Conservation (phyloP, 2,329 filamentous ascomycete species). For the Cucurbitaria berberidis region DNA sequence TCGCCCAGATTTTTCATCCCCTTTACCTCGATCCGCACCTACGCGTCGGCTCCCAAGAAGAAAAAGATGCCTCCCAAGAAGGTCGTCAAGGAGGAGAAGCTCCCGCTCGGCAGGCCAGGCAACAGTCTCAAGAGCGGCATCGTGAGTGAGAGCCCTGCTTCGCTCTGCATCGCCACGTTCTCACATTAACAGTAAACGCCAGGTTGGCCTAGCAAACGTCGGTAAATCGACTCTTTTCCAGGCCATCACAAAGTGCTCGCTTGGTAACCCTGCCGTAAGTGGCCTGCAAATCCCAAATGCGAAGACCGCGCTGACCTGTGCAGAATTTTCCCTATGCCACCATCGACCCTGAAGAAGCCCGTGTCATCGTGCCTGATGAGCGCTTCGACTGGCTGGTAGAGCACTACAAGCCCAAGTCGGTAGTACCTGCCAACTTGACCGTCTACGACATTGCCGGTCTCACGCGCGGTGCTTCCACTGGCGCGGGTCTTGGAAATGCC, state of each 20-base stretch:
- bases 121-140: slow-evolving; percentile 99
- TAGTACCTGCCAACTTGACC: slow-evolving; percentile 95
- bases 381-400: slow-evolving; percentile 94
- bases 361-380: slow-evolving; percentile 94
- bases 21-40: slow-evolving; percentile 55
- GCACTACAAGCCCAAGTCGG: slow-evolving; percentile 97
- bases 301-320: slow-evolving; percentile 27
- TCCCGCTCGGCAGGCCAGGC: slow-evolving; percentile 91
- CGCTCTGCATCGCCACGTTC: slow-evolving; percentile 39
- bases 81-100: slow-evolving; percentile 87
- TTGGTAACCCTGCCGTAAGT: slow-evolving; percentile 94
- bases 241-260: slow-evolving; percentile 95
- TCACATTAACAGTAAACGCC: slow-evolving; percentile 53
- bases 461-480: slow-evolving; percentile 93
- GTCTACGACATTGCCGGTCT: slow-evolving; percentile 99
- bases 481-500: slow-evolving; percentile 94
- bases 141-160: slow-evolving; percentile 69
- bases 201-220: slow-evolving; percentile 98
- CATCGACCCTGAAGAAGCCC: slow-evolving; percentile 97
- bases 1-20: slow-evolving; percentile 43
- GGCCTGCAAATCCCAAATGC: slow-evolving; percentile 5
- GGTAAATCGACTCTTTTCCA: slow-evolving; percentile 99
- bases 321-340: slow-evolving; percentile 99
- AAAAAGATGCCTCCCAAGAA: slow-evolving; percentile 98
- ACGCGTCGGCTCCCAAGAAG: slow-evolving; percentile 62